Base-by-base conservation (phyloP, 2,329 filamentous ascomycete species). In the Alternaria dauci region DNA sequence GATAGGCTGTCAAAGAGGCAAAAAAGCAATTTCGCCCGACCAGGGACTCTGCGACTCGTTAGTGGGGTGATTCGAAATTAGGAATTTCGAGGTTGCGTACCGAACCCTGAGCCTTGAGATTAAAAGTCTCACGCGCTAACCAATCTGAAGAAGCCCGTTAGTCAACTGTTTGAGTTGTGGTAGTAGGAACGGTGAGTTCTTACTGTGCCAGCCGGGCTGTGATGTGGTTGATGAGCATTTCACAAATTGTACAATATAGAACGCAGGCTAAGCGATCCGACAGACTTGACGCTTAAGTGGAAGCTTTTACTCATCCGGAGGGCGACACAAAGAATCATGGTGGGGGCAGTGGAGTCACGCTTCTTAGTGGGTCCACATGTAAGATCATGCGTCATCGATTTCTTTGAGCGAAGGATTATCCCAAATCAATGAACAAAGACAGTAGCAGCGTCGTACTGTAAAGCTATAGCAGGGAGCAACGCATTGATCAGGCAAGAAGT, bases 41-140 rank as follows among this genome's bases (percentile, higher is more conserved):
- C 62, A 67, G 66, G 66, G 67, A 69, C 67, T 69, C 38, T 39
- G 8, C 5, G 3, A 2, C 9, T 39, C 11, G 38, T 39, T 39
- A 39, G 38, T 39, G 38, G 18, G 7, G n/a, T 11, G 38, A 20
- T 20, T 39, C 38, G 38, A 39, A 20, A 4, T 6, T 39, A 4
- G 7, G 36, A 18, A 8, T 8, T 7, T 8, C 8, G 16, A 39
- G n/a, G 36, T 18, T 8, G 14, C 38, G 16, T 41, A 41, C 38
- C 67, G 67, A 70, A 70, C 66, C 66, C 66, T 68, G 61, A 69
- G 66, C 68, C 67, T 70, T 69, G 66, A 68, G 68, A 70, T 69
- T 70, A 70, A 70, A 70, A 70, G 67, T 70, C 67, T 69, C 67
- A 70, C 67, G 67, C 67, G 67, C 67, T 68, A 68, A 68, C 66